Conservation (phyloP, 805 yeast genomes). For the Candida sphagnicola region DNA sequence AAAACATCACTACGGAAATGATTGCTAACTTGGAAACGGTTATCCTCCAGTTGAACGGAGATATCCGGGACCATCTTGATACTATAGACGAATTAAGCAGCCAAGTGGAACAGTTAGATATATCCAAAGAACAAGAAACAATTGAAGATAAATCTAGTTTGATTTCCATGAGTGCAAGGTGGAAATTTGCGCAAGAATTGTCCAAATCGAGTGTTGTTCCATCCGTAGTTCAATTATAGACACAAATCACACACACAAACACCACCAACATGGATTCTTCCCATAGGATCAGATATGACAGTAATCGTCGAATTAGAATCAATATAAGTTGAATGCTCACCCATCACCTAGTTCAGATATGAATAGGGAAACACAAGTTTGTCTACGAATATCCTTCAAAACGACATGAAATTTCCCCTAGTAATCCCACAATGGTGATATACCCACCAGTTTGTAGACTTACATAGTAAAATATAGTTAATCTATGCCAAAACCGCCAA, state of each 20-base stretch:
- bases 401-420: no score
- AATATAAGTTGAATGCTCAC: no score
- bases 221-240: background rate
- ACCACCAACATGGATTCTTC: no score
- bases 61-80: slow-evolving; percentile 11
- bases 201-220: background rate
- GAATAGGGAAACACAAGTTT: no score
- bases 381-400: no score
- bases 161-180: background rate
- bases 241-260: background rate
- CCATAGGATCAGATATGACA: no score
- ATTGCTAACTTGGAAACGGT: slow-evolving; percentile 24
- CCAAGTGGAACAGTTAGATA: slow-evolving; percentile 5
- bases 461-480: no score
- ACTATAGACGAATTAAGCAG: slow-evolving; percentile 11
- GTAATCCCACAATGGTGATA: no score
- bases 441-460: no score
- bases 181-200: background rate
- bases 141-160: background rate
- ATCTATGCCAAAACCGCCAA: no score
- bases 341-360: no score
- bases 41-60: slow-evolving; percentile 23
- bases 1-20: slow-evolving; percentile 12
- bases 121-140: background rate
- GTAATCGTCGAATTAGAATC: no score